Base-by-base conservation (phyloP, 805 yeast species). In the Millerozyma miso region DNA sequence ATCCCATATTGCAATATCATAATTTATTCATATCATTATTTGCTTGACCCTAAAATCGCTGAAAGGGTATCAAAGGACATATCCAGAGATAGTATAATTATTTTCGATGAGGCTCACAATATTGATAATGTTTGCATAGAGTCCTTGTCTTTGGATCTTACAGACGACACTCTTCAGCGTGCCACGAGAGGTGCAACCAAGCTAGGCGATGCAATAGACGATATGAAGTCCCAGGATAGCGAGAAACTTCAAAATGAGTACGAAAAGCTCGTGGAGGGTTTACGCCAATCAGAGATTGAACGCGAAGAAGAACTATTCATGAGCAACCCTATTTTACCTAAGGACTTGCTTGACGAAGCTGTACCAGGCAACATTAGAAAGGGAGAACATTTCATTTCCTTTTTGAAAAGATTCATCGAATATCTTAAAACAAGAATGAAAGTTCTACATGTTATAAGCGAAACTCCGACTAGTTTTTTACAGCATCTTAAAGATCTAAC, bases 41-140 rank as follows among this genome's bases (percentile, higher is more conserved):
- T 93, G 44, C 73, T 93, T 52, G 99, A 93, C 60, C 99, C 99
- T 16, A 93, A 93, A 59, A 93, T 93, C 61, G 93, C 98, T 2
- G 97, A 89, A 50, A 73, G 99, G 47, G 99, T 93, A 16, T 89
- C 97, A 4, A 80, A 76, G 49, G 98, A 93, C 58, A 76, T 93
- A 39, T 86, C 96, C 15, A 88, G 89, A 52, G 98, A 93, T 57
- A 79, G 95, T 42, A 93, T 93, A 46, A 85, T 93, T 48, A 95
- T 93, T 33, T 93, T 93, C 59, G 99, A 93, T 67, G 99, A 93
- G 69, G 99, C 99, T 38, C 99, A 93, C 63, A 93, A 93, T 66
- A 93, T 93, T 43, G 99, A 93, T 73, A 93, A 93, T 72, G 99
- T 93, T 44, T 93, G 99, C 69, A 93, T 93, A 44, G 99, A 93